These are phyloP conservation scores for Colletotrichum sp. DNA, from an alignment of 2,329 filamentous ascomycete genomes.

Conservation along the genomic window DNA sequence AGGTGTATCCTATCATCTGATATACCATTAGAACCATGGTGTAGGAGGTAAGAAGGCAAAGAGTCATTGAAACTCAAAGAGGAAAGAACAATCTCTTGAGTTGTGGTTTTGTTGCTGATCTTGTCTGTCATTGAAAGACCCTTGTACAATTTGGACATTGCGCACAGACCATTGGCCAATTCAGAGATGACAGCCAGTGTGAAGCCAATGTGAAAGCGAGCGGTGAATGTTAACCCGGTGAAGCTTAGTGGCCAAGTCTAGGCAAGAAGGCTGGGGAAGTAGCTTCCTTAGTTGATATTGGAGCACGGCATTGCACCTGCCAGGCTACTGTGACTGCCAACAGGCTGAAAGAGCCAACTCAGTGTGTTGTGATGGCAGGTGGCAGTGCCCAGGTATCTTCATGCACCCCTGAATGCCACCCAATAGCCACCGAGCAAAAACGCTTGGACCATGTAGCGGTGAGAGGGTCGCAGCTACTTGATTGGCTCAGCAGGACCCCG, in stretches of 20 bases:
- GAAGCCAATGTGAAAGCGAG: neutral
- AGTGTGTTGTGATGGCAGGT: conserved; percentile 5
- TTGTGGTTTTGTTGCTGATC: neutral
- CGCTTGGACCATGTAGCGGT: conserved; percentile 27
- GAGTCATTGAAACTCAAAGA: neutral
- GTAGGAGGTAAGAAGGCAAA: neutral
- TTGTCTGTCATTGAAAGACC: neutral
- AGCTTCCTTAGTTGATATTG: neutral
- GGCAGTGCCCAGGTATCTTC: conserved; percentile 11
- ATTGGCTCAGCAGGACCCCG: neutral
- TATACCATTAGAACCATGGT: rapidly evolving
- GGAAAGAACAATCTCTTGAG: neutral
- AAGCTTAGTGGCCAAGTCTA: neutral
- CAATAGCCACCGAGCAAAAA: conserved; percentile 1
- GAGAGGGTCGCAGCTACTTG: conserved; percentile 23
- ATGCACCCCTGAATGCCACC: conserved; percentile 19
- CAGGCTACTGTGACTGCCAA: neutral
- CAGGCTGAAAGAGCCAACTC: neutral
- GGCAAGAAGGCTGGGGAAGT: neutral
- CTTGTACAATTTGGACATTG: neutral
- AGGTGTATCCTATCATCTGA: neutral
- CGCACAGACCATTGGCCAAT: neutral
- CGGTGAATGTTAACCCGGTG: neutral
- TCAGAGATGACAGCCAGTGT: neutral
- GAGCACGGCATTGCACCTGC: neutral